Evolutionary conservation across 345 rosid genomes (phyloP).

Genomic region (Brassica rapa): DNA sequence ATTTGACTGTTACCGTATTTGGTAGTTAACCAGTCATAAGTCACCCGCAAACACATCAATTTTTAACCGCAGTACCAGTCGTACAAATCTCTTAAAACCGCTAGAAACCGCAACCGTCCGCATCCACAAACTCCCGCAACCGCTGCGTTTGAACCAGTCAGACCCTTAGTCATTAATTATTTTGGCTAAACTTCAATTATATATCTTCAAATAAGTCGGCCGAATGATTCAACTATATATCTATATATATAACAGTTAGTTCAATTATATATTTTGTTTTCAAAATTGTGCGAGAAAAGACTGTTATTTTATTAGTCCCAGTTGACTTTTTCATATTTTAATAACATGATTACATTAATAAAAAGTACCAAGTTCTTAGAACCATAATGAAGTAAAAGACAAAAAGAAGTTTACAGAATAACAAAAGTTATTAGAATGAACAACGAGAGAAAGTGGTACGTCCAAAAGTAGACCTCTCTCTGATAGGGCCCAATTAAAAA

Average conservation of each 20-base stretch:
- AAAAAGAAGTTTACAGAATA: slow-evolving; percentile 12
- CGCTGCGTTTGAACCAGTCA: too few species aligned
- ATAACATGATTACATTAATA: background rate
- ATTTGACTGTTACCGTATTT: too few species aligned
- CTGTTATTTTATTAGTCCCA: slow-evolving; percentile 11
- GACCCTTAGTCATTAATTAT: too few species aligned
- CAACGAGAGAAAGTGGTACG: slow-evolving; percentile 14
- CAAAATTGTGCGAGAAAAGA: background rate
- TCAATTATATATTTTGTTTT: background rate
- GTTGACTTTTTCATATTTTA: slow-evolving; percentile 24
- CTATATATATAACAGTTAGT: background rate
- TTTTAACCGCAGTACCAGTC: too few species aligned
- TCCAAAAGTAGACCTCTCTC: slow-evolving; percentile 21
- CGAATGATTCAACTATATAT: background rate
- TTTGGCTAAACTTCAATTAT: too few species aligned
- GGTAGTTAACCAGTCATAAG: too few species aligned
- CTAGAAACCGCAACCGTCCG: too few species aligned
- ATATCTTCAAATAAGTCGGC: background rate
- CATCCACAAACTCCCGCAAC: too few species aligned
- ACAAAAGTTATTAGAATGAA: slow-evolving; percentile 5
- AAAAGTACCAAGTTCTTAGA: background rate
- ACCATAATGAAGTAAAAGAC: slow-evolving; percentile 27
- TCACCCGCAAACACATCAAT: too few species aligned
- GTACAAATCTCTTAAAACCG: too few species aligned
- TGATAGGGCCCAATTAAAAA: slow-evolving; percentile 10